Evolutionary conservation across 192 early-diverging fungal species (phyloP).

Genomic region (Geranomyces michiganensis): DNA sequence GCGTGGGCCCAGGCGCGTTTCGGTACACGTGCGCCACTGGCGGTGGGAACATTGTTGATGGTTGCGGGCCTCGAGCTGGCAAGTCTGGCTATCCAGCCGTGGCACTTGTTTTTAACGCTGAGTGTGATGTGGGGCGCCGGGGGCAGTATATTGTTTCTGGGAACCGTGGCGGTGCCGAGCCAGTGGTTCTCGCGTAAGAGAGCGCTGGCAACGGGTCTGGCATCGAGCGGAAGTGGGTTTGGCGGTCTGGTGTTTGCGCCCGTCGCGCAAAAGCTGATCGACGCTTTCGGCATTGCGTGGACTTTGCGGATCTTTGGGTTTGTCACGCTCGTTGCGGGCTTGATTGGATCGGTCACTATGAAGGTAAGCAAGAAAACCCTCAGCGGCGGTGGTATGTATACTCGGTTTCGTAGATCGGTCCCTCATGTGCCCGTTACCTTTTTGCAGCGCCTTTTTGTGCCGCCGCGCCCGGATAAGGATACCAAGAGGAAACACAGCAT

Average conservation of each 20-base stretch:
- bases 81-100: conserved; percentile 38
- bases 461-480: background rate
- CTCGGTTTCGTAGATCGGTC: no score
- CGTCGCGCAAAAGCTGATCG: conserved; percentile 62
- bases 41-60: conserved; percentile 5
- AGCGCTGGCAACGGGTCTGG: conserved; percentile 72
- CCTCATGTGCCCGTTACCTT: no score
- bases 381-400: conserved; percentile 28
- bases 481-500: background rate
- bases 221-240: conserved; percentile 72
- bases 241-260: conserved; percentile 72
- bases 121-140: conserved; percentile 77
- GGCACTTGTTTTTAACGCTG: conserved; percentile 78
- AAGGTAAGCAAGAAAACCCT: conserved; percentile 33
- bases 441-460: background rate
- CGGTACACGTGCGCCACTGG: background rate
- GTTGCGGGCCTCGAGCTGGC: conserved; percentile 2
- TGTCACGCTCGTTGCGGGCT: conserved; percentile 45
- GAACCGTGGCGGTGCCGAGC: conserved; percentile 62
- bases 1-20: background rate
- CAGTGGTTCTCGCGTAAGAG: conserved; percentile 74
- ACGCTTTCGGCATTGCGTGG: conserved; percentile 61
- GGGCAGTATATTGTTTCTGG: conserved; percentile 64
- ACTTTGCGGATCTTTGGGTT: conserved; percentile 70
- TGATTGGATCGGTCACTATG: conserved; percentile 42